Evolutionary conservation across 495 filamentous ascomycete genomes (phyloP).

Genomic region (Tetracladium setigerum): DNA sequence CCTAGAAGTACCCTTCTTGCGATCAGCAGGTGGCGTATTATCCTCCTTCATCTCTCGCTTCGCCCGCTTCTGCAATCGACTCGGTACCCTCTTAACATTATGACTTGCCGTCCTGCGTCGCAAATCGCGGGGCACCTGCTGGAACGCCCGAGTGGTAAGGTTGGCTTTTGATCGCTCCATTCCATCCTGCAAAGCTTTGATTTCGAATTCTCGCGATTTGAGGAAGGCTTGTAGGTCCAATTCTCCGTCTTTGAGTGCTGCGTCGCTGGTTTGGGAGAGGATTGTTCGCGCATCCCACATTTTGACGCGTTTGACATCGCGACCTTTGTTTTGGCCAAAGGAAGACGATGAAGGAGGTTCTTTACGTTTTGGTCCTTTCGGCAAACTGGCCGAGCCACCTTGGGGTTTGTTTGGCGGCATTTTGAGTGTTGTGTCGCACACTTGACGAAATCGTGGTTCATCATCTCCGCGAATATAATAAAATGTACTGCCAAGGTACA

Average conservation of each 20-base stretch:
- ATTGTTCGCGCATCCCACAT: constrained; percentile 62
- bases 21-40: constrained; percentile 74
- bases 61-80: constrained; percentile 60
- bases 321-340: constrained; percentile 23
- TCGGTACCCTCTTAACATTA: constrained; percentile 88
- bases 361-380: constrained; percentile 16
- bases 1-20: constrained; percentile 59
- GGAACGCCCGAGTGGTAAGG: constrained; percentile 71
- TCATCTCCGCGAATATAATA: too few relatives aligned
- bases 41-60: constrained; percentile 81
- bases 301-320: constrained; percentile 52
- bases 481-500: too few relatives aligned
- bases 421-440: background rate
- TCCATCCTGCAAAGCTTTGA: constrained; percentile 70
- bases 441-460: too few relatives aligned
- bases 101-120: constrained; percentile 86
- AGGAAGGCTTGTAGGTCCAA: constrained; percentile 79
- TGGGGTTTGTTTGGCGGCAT: constrained; percentile 12
- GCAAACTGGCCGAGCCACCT: background rate
- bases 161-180: constrained; percentile 65
- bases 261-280: constrained; percentile 60
- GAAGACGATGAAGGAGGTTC: constrained; percentile 9
- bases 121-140: constrained; percentile 78
- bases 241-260: constrained; percentile 67
- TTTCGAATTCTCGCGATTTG: constrained; percentile 77